Evolutionary conservation across 169 alveolate species (phyloP).

Genomic region (Cardiosporidium cionae): DNA sequence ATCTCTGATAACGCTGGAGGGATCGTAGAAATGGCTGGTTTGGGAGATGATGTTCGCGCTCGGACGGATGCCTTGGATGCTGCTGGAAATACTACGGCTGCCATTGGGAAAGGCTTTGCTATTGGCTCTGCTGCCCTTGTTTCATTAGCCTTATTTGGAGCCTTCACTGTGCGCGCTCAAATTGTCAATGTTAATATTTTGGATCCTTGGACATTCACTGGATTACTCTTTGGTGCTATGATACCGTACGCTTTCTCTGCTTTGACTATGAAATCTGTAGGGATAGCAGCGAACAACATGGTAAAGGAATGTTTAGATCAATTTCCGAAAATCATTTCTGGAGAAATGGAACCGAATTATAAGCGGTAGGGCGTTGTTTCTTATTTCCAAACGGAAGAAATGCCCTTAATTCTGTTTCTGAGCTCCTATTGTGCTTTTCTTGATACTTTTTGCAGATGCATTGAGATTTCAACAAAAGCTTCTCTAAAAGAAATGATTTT

Average conservation of each 20-base stretch:
- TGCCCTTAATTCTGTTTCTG: too few species aligned
- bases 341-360: slow-evolving; percentile 65
- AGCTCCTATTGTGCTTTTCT: too few species aligned
- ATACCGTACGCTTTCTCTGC: slow-evolving; percentile 80
- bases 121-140: slow-evolving; percentile 84
- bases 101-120: slow-evolving; percentile 84
- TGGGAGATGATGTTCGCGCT: slow-evolving; percentile 68
- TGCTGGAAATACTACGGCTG: slow-evolving; percentile 86
- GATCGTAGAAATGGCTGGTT: slow-evolving; percentile 80
- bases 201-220: slow-evolving; percentile 68
- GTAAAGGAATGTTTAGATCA: slow-evolving; percentile 70
- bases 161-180: slow-evolving; percentile 69
- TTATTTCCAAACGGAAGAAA: too few species aligned
- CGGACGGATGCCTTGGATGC: slow-evolving; percentile 81
- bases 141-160: slow-evolving; percentile 79
- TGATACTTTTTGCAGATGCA: too few species aligned
- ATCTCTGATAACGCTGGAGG: slow-evolving; percentile 89
- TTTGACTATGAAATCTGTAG: slow-evolving; percentile 81
- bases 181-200: slow-evolving; percentile 49
- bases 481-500: slow-evolving; percentile 72
- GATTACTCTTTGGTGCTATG: slow-evolving; percentile 78
- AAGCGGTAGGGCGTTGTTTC: too few species aligned
- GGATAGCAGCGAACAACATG: slow-evolving; percentile 77
- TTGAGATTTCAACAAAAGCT: slow-evolving; percentile 66
- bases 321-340: slow-evolving; percentile 57